Evolutionary conservation across 805 yeast species (phyloP).

Genomic region (Candida broadrunensis): DNA sequence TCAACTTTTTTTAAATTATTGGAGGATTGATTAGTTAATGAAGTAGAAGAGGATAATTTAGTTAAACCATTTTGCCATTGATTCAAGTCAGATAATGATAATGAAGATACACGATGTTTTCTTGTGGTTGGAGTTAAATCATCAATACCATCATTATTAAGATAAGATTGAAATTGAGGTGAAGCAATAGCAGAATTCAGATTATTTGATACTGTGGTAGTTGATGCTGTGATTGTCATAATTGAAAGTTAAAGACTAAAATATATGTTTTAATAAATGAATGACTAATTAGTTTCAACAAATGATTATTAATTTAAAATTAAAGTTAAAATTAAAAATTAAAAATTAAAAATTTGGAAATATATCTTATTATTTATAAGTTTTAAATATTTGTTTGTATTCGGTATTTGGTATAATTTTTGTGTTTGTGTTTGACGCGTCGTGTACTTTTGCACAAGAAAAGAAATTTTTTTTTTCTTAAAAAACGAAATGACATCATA

Average conservation of each 20-base stretch:
- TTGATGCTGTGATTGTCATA: background rate
- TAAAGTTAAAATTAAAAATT: too few relatives aligned
- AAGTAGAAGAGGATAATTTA: conserved; percentile 34
- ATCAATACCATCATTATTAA: conserved; percentile 74
- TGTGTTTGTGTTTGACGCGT: too few relatives aligned
- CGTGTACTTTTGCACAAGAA: too few relatives aligned
- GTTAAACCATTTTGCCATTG: conserved; percentile 58
- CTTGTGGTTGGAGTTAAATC: conserved; percentile 59
- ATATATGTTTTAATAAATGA: background rate
- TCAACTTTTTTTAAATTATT: conserved; percentile 41
- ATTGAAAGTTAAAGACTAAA: background rate
- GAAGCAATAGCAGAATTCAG: conserved; percentile 1
- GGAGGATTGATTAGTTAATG: conserved; percentile 28
- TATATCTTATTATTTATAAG: too few relatives aligned
- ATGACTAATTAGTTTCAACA: too few relatives aligned
- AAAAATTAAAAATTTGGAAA: too few relatives aligned
- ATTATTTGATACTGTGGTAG: background rate
- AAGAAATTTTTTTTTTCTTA: too few relatives aligned
- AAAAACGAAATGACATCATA: too few relatives aligned
- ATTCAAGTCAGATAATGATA: conserved; percentile 61
- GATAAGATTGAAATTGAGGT: conserved; percentile 45
- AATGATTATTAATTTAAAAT: too few relatives aligned
- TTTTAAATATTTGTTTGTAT: too few relatives aligned
- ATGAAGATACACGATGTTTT: conserved; percentile 60
- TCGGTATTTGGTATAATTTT: too few relatives aligned